Conservation (phyloP, 2,329 filamentous ascomycete species). For the Reticulascus tulasneorum region DNA sequence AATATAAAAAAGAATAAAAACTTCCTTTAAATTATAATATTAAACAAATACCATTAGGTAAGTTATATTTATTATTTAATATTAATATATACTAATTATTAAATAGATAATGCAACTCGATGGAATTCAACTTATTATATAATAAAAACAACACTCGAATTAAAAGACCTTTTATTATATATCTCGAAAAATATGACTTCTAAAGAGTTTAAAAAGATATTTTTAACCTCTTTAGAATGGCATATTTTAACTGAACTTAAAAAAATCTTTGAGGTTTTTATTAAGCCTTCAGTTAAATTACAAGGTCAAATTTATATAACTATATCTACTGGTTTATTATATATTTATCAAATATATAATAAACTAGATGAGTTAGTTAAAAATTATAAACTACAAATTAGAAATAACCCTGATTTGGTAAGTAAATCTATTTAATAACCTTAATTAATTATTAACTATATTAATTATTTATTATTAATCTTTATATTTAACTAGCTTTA, state of each 20-base stretch:
- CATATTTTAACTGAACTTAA: background rate
- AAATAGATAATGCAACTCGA: background rate
- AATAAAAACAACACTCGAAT: background rate
- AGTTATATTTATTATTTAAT: background rate
- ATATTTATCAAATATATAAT: slow-evolving; percentile 2
- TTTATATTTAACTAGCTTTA: background rate
- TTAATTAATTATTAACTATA: background rate
- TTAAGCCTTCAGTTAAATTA: background rate
- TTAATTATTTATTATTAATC: background rate
- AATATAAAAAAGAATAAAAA: no score
- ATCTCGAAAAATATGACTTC: background rate
- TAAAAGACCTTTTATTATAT: background rate
- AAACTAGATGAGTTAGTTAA: background rate
- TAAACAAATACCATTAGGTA: background rate
- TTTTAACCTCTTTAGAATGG: no score
- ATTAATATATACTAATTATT: slow-evolving; percentile 4
- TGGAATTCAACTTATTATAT: background rate
- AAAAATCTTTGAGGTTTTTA: background rate
- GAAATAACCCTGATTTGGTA: background rate
- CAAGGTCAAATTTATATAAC: background rate
- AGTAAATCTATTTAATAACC: background rate
- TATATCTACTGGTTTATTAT: background rate
- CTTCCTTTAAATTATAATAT: background rate
- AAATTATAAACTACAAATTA: background rate
- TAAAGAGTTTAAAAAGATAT: background rate